phyloP scores from a whole-genome alignment of 805 yeast species.

The Myxozyma mucilagina region DNA sequence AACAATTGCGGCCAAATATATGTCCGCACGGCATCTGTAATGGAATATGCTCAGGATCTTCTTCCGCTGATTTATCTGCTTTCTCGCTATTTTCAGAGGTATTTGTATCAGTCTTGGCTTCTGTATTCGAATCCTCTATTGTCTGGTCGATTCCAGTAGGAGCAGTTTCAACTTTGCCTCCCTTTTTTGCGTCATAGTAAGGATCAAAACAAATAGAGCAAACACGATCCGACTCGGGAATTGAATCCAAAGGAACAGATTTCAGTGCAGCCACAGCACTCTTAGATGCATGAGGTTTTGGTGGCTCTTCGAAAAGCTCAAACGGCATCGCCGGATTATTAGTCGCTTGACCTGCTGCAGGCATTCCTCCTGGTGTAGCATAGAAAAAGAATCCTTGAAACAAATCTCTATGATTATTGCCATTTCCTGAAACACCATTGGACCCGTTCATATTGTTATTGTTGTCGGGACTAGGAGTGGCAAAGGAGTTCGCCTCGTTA shows the following conservation, averaged over 20 bases:
- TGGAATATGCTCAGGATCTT: constrained; percentile 56
- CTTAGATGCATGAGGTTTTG: constrained; percentile 37
- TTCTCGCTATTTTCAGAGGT: background rate
- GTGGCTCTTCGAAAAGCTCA: constrained; percentile 18
- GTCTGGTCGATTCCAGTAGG: background rate
- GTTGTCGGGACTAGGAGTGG: no score
- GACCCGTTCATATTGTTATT: background rate
- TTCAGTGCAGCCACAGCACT: constrained; percentile 41
- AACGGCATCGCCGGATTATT: background rate
- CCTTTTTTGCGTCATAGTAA: constrained; percentile 27
- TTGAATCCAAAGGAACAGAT: constrained; percentile 35
- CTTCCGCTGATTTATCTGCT: constrained; percentile 1
- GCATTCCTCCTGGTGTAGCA: constrained; percentile 10
- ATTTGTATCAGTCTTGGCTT: background rate
- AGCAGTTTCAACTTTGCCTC: background rate
- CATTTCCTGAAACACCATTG: background rate
- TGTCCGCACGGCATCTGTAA: constrained; percentile 82
- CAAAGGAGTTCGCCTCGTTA: no score
- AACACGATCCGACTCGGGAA: constrained; percentile 40
- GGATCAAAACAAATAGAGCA: constrained; percentile 51
- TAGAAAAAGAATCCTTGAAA: constrained; percentile 25
- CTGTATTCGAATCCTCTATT: background rate
- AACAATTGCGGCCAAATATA: constrained; percentile 81
- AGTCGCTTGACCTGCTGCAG: constrained; percentile 2
- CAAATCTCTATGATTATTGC: background rate